These are phyloP conservation scores for Raddia distichophylla DNA, from an alignment of 176 grass and related monocot species.

Conservation along the genomic window DNA sequence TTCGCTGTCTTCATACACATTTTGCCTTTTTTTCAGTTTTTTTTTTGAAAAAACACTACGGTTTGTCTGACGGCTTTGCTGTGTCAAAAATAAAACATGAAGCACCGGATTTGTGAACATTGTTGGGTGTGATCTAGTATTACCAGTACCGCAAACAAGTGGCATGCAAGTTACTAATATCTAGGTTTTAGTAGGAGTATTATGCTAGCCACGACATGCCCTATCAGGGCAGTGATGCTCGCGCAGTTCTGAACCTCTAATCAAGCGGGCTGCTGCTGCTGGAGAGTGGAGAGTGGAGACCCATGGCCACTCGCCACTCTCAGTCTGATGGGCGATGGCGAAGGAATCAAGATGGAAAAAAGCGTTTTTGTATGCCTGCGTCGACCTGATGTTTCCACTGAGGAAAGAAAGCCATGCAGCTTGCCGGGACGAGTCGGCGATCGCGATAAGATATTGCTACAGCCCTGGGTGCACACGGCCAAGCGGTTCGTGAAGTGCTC, in stretches of 20 bases:
- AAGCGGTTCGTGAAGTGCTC: neutral
- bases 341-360: constrained; percentile 27
- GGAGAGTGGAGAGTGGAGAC: neutral
- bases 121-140: neutral
- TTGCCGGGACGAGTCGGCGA: neutral
- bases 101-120: neutral
- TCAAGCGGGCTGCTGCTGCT: constrained; percentile 9
- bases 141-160: no score
- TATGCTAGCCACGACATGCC: neutral
- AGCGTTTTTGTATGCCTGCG: constrained; percentile 2
- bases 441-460: constrained; percentile 8
- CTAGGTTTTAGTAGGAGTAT: no score
- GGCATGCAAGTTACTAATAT: no score
- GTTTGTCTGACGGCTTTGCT: no score
- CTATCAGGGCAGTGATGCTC: constrained; percentile 19
- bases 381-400: constrained; percentile 23
- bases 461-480: neutral
- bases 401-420: neutral
- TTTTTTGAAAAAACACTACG: no score
- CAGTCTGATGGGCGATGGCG: constrained; percentile 25
- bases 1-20: no score
- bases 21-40: no score
- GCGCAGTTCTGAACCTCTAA: constrained; percentile 10
- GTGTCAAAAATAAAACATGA: no score
- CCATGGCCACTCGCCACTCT: constrained; percentile 35